Evolutionary conservation across 179 eudicot genomes (phyloP).

Genomic region (Heliamphora pulchella): DNA sequence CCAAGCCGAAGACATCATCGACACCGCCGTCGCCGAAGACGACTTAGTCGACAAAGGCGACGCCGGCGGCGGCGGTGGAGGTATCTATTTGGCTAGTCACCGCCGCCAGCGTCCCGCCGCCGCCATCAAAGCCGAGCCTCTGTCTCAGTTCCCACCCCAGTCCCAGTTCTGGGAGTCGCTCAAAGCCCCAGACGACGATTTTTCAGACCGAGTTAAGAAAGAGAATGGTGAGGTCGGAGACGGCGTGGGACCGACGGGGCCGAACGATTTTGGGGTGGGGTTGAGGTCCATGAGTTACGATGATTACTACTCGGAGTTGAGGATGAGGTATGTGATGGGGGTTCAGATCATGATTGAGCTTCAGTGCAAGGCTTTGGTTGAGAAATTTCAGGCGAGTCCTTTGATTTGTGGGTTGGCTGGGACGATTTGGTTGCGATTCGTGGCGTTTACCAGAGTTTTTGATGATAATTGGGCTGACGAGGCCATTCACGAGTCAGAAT

Average conservation of each 20-base stretch:
- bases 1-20: slow-evolving; percentile 48
- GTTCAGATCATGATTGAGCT: slow-evolving; percentile 61
- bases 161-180: slow-evolving; percentile 30
- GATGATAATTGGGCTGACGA: slow-evolving; percentile 62
- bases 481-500: slow-evolving; percentile 48
- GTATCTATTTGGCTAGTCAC: slow-evolving; percentile 30
- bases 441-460: slow-evolving; percentile 40
- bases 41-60: slow-evolving; percentile 29
- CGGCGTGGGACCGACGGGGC: slow-evolving; percentile 48
- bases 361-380: slow-evolving; percentile 64
- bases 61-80: slow-evolving; percentile 17
- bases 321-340: slow-evolving; percentile 62
- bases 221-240: slow-evolving; percentile 21
- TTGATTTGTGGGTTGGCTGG: slow-evolving; percentile 53
- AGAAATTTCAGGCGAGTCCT: slow-evolving; percentile 47
- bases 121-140: slow-evolving; percentile 26
- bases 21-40: slow-evolving; percentile 55
- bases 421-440: slow-evolving; percentile 51
- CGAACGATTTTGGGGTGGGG: slow-evolving; percentile 48
- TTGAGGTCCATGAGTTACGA: slow-evolving; percentile 18
- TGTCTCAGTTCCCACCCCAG: slow-evolving; percentile 26
- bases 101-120: slow-evolving; percentile 22
- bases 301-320: slow-evolving; percentile 40
- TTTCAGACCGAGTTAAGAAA: slow-evolving; percentile 6
- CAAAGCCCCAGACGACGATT: slow-evolving; percentile 12